Evolutionary conservation across 1,139 yeast genomes (phyloP), one percentile per base, ranked within the genome.

Genomic region (Pichia sp.): DNA sequence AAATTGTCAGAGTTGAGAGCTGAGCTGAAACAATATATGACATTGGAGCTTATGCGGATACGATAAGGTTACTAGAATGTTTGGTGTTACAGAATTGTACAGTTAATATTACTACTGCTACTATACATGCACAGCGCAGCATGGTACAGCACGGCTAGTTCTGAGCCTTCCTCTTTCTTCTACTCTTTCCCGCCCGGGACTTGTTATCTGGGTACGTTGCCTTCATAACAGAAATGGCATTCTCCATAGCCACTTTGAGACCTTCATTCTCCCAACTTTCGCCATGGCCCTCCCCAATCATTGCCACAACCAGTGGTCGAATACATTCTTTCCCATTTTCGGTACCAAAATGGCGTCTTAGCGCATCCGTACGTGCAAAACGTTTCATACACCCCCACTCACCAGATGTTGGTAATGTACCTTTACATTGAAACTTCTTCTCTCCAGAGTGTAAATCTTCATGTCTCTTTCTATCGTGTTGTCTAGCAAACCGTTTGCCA

Each of bases 291-390:
- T 18, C 22, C 6, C 38, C 37, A 3, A 24, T 11, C 6, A 9
- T 19, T n/a, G n/a, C n/a, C n/a, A n/a, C 8, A n/a, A 40, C 33
- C n/a, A 34, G 63, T 10, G 84, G 75, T 37, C 77, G 60, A 13
- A 91, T 81, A 66, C 98, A 91, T 44, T 71, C 77, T 48, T 80
- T 75, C 10, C 98, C 98, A 23, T 88, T 84, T 52, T 87, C 97
- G 0, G 97, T 87, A 52, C 88, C 82, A 61, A 91, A 87, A 62
- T 91, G 98, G 47, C 98, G 67, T 18, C 96, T 78, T 38, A 91
- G 62, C 0, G 97, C 98, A 64, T 91, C 98, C 7, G 97, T 94
- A 35, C 98, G 66, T 3, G 97, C 97, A 66, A 91, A 91, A 51
- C 80, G 74, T 50, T 91, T 76, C 3, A 93, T 93, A 62, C 98